phyloP scores from a whole-genome alignment of 2,329 filamentous ascomycete genomes.

The Geoglossum cookeanum region DNA sequence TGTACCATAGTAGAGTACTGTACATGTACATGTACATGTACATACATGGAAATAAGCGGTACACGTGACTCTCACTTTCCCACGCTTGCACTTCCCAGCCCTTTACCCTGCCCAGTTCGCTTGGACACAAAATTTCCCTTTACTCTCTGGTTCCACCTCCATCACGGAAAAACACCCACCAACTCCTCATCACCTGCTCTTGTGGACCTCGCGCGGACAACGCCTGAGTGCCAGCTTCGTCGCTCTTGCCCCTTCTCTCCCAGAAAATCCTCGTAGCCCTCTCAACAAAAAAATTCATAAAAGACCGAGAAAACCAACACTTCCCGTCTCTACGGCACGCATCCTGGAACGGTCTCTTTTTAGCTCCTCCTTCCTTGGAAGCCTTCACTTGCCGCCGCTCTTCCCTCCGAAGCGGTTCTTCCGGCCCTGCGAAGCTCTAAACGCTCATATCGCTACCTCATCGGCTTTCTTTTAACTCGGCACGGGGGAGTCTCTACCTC shows the following conservation, averaged over 20 bases:
- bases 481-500: not conserved
- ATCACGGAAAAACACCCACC: slow-evolving; percentile 2
- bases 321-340: not conserved
- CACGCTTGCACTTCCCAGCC: not conserved
- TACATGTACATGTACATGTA: too few species aligned
- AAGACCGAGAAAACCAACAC: not conserved
- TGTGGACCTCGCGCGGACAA: slow-evolving; percentile 2
- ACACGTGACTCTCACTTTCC: not conserved
- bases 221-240: not conserved
- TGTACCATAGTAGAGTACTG: too few species aligned
- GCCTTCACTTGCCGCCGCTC: not conserved
- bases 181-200: slow-evolving; percentile 1
- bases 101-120: not conserved
- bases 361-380: not conserved
- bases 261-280: slow-evolving; percentile 7
- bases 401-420: not conserved
- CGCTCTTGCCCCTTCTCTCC: slow-evolving; percentile 5
- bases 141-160: not conserved
- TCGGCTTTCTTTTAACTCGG: not conserved
- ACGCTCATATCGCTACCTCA: not conserved
- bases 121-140: not conserved
- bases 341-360: not conserved
- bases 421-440: not conserved
- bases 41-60: not conserved
- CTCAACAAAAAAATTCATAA: slow-evolving; percentile 7